A percentile compares a stretch with the other conserved stretches of the same genome.
These are phyloP conservation scores for Microdochium trichocladiopsis DNA, from an alignment of 2,329 filamentous ascomycete genomes.

Conservation along the genomic window DNA sequence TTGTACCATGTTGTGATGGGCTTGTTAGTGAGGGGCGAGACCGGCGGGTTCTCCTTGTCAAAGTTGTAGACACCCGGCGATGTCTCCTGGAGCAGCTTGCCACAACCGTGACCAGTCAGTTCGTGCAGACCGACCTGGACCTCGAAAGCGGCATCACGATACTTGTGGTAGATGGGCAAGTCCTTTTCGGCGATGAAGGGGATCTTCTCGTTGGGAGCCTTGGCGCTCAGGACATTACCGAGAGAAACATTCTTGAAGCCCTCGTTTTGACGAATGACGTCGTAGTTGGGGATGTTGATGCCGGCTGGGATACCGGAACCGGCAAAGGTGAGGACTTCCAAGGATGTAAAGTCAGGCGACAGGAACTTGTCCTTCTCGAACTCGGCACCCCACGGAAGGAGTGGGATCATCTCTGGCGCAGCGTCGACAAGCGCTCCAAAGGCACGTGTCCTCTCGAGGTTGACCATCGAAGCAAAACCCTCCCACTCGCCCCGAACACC, in stretches of 20 bases:
- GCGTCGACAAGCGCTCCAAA: slow-evolving; percentile 80
- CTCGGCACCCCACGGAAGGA: slow-evolving; percentile 78
- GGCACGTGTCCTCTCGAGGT: slow-evolving; percentile 81
- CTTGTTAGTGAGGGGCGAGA: slow-evolving; percentile 72
- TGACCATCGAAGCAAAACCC: slow-evolving; percentile 77
- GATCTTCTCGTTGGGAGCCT: slow-evolving; percentile 85
- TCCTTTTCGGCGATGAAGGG: slow-evolving; percentile 82
- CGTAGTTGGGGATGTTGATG: slow-evolving; percentile 63
- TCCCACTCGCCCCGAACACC: slow-evolving; percentile 81
- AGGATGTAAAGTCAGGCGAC: slow-evolving; percentile 89
- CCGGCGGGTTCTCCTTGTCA: slow-evolving; percentile 70
- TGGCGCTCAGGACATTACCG: slow-evolving; percentile 86
- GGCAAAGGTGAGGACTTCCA: slow-evolving; percentile 83
- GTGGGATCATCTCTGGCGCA: slow-evolving; percentile 76
- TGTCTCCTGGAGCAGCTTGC: slow-evolving; percentile 89
- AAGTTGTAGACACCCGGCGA: slow-evolving; percentile 81
- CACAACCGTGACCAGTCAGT: slow-evolving; percentile 79
- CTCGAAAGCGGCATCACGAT: slow-evolving; percentile 83
- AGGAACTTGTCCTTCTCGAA: slow-evolving; percentile 97
- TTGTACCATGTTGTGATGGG: slow-evolving; percentile 86
- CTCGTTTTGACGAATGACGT: slow-evolving; percentile 71
- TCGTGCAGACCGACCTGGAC: slow-evolving; percentile 95
- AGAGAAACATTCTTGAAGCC: slow-evolving; percentile 93
- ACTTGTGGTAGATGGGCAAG: slow-evolving; percentile 70
- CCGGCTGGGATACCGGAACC: slow-evolving; percentile 61